Percentiles rank a stretch among this genome's conserved stretches.
These are phyloP conservation scores for Botrytis pseudocinerea DNA, from an alignment of 2,329 filamentous ascomycete species.

Conservation along the genomic window DNA sequence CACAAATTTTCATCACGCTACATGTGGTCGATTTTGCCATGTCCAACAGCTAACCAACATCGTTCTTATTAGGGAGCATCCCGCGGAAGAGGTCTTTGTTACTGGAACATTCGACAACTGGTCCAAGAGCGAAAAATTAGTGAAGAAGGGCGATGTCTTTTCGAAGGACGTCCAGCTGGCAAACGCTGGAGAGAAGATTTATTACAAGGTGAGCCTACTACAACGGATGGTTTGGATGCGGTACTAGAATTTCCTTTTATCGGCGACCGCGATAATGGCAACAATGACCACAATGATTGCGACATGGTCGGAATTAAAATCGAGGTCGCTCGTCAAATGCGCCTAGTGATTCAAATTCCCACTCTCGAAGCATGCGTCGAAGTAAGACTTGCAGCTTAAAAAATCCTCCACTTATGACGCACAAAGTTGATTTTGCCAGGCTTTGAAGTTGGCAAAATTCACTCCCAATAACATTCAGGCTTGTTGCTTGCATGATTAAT, in stretches of 20 bases:
- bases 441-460: slow-evolving; percentile 17
- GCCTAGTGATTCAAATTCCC: slow-evolving; percentile 21
- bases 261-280: neutral
- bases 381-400: slow-evolving; percentile 13
- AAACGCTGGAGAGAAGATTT: slow-evolving; percentile 68
- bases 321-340: neutral
- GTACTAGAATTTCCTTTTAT: neutral
- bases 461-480: slow-evolving; percentile 14
- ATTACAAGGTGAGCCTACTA: slow-evolving; percentile 78
- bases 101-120: slow-evolving; percentile 96
- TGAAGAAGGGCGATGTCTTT: slow-evolving; percentile 72
- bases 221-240: neutral
- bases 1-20: neutral
- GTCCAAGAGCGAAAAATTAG: slow-evolving; percentile 81
- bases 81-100: slow-evolving; percentile 83
- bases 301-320: neutral
- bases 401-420: slow-evolving; percentile 24
- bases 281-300: slow-evolving; percentile 9
- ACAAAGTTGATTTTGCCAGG: slow-evolving; percentile 1
- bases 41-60: slow-evolving; percentile 2
- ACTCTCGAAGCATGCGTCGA: slow-evolving; percentile 17
- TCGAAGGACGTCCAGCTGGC: slow-evolving; percentile 78
- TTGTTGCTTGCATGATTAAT: slow-evolving; percentile 8
- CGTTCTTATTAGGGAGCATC: slow-evolving; percentile 71
- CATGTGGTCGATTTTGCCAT: neutral